Evolutionary conservation across 352 stramenopile species (phyloP).

Genomic region (Pythium dissotocum): DNA sequence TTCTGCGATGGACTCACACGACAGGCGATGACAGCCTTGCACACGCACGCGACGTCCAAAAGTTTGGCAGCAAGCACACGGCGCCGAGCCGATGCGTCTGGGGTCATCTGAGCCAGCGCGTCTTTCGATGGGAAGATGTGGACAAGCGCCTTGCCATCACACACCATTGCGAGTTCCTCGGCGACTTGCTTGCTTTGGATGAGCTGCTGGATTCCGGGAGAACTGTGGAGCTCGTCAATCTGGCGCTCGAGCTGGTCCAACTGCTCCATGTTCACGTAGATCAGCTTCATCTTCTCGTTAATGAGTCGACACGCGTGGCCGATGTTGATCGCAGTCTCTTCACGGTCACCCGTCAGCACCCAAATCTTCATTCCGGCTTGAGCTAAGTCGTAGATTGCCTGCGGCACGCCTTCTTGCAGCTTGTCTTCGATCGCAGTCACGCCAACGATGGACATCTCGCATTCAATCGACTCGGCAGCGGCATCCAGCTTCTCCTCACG

Average conservation of each 20-base stretch:
- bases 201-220: conserved; percentile 31
- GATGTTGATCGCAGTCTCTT: conserved; percentile 96
- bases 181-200: conserved; percentile 39
- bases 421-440: conserved; percentile 94
- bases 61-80: conserved; percentile 31
- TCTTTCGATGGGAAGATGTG: conserved; percentile 1
- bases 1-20: conserved; percentile 85
- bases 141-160: conserved; percentile 48
- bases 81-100: neutral
- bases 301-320: conserved; percentile 70
- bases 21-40: conserved; percentile 75
- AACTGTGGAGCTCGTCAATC: conserved; percentile 39
- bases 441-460: conserved; percentile 82
- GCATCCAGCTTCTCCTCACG: conserved; percentile 55
- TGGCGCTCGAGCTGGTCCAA: conserved; percentile 44
- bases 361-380: conserved; percentile 93
- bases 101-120: neutral
- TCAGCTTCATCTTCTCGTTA: conserved; percentile 66
- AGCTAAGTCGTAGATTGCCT: conserved; percentile 83
- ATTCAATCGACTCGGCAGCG: conserved; percentile 61
- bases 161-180: conserved; percentile 51
- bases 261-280: conserved; percentile 63
- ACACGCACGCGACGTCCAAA: conserved; percentile 58
- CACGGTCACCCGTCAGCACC: conserved; percentile 95
- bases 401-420: conserved; percentile 88